Evolutionary conservation across 1,284 basidiomycete genomes (phyloP).

Genomic region (Tilletia horrida): DNA sequence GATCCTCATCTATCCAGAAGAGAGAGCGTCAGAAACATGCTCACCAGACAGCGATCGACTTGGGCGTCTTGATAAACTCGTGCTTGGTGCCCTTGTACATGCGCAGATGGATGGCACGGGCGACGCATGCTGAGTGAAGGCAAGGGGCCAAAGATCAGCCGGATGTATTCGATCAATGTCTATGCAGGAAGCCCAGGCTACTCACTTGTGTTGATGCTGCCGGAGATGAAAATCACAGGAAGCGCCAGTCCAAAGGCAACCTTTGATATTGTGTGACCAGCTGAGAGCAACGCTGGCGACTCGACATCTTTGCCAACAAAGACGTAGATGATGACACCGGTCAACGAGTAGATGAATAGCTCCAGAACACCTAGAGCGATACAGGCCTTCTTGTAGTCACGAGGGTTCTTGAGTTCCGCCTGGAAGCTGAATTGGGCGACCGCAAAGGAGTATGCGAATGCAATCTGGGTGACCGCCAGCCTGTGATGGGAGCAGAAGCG

Average conservation of each 20-base stretch:
- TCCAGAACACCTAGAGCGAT: conserved; percentile 40
- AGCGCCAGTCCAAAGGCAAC: conserved; percentile 36
- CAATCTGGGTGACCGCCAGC: conserved; percentile 39
- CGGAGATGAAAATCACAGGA: conserved; percentile 39
- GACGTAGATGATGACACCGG: conserved; percentile 43
- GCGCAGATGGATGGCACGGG: conserved; percentile 37
- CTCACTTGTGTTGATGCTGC: conserved; percentile 46
- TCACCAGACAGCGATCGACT: conserved; percentile 39
- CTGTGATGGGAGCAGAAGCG: background rate
- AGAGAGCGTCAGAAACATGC: too few species aligned
- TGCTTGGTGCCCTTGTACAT: conserved; percentile 40
- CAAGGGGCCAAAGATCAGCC: background rate
- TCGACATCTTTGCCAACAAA: conserved; percentile 39
- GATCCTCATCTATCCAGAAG: background rate
- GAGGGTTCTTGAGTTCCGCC: conserved; percentile 44
- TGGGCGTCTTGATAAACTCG: conserved; percentile 41
- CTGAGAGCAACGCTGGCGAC: conserved; percentile 39
- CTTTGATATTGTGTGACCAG: conserved; percentile 37
- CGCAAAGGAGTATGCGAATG: conserved; percentile 49
- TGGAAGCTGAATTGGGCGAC: conserved; percentile 46
- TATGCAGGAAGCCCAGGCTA: background rate
- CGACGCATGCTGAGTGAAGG: conserved; percentile 21
- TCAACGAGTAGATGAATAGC: conserved; percentile 48
- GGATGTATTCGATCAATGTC: too few species aligned
- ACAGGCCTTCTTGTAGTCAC: conserved; percentile 43